Conservation (phyloP, 768 basidiomycete species). For the Termitomyces sp. region DNA sequence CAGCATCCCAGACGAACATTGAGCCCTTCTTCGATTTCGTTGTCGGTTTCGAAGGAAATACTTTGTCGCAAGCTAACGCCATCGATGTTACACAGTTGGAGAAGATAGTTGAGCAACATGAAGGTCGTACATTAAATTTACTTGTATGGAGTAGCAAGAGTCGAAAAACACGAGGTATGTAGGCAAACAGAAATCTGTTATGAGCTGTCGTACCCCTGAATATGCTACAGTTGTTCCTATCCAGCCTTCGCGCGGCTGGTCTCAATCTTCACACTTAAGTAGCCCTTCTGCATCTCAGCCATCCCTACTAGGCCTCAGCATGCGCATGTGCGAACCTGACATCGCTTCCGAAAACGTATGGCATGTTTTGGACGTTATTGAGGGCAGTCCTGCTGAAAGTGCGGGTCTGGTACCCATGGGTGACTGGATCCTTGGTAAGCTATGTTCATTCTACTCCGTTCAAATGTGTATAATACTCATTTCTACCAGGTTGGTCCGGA, state of each 20-base stretch:
- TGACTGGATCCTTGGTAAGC: constrained; percentile 42
- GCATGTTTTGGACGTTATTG: constrained; percentile 96
- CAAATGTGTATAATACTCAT: too few species aligned
- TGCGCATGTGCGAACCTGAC: constrained; percentile 91
- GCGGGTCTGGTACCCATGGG: constrained; percentile 93
- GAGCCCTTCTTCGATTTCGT: constrained; percentile 98
- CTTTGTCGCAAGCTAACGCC: constrained; percentile 41
- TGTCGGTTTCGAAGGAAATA: constrained; percentile 80
- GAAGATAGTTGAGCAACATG: constrained; percentile 77
- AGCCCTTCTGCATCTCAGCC: constrained; percentile 52
- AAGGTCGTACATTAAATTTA: constrained; percentile 63
- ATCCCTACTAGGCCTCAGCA: constrained; percentile 88
- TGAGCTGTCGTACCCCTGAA: constrained; percentile 1
- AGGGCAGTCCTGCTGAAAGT: constrained; percentile 94
- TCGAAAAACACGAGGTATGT: constrained; percentile 74
- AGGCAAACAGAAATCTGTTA: constrained; percentile 13
- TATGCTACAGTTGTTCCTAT: constrained; percentile 68
- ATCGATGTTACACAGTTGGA: constrained; percentile 72
- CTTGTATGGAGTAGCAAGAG: constrained; percentile 84
- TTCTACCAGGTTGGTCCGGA: constrained; percentile 79
- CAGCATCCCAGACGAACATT: constrained; percentile 79
- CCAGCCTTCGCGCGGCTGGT: constrained; percentile 83
- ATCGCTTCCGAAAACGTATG: constrained; percentile 90
- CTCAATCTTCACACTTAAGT: constrained; percentile 35
- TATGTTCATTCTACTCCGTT: neutral